These are phyloP conservation scores for Globisporangium viniferum DNA, from an alignment of 352 stramenopile genomes.

Conservation along the genomic window DNA sequence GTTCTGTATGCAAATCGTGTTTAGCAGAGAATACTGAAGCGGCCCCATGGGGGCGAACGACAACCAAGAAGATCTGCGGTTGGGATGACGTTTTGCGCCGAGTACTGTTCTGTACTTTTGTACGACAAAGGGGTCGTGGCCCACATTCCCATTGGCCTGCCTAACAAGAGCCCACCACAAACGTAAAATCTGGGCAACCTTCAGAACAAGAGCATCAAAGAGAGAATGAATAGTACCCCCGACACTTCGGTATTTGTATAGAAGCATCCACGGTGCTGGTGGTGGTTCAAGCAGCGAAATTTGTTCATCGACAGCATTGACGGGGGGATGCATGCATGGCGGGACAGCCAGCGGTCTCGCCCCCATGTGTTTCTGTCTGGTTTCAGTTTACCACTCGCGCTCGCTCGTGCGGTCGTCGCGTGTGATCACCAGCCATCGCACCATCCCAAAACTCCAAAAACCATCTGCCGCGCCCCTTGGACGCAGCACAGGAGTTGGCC, in stretches of 20 bases:
- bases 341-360: background rate
- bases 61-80: background rate
- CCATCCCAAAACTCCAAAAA: background rate
- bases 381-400: background rate
- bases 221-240: background rate
- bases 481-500: constrained; percentile 5
- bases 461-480: constrained; percentile 9
- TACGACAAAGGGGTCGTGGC: background rate
- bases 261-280: background rate
- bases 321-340: background rate
- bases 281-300: background rate
- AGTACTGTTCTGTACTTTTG: background rate
- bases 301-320: background rate
- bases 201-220: no score
- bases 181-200: background rate
- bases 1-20: background rate
- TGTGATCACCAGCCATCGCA: background rate
- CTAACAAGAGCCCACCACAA: background rate
- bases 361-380: background rate
- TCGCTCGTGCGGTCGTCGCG: background rate
- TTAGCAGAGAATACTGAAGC: background rate
- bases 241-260: no score
- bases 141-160: no score
- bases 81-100: background rate
- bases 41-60: no score